Evolutionary conservation across 2,329 filamentous ascomycete genomes (phyloP).

Genomic region (Colletotrichum coccodes): DNA sequence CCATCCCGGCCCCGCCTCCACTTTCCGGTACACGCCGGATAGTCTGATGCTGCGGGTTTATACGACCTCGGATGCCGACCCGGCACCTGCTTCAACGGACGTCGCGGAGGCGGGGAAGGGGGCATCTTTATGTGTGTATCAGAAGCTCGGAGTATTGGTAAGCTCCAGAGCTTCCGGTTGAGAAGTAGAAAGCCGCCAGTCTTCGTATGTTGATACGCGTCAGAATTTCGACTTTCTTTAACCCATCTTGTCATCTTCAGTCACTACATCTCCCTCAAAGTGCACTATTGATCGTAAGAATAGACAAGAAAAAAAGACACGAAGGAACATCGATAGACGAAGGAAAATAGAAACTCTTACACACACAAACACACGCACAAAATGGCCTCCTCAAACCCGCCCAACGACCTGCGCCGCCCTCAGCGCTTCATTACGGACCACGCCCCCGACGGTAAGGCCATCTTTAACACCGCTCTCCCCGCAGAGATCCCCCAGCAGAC

Average conservation of each 20-base stretch:
- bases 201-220: not conserved
- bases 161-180: not conserved
- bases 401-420: slow-evolving; percentile 29
- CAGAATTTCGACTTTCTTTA: not conserved
- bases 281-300: no score
- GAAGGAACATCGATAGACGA: no score
- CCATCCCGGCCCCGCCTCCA: slow-evolving; percentile 28
- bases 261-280: not conserved
- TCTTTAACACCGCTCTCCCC: slow-evolving; percentile 44
- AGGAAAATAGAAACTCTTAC: not conserved
- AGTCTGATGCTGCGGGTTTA: not conserved
- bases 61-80: slow-evolving; percentile 16
- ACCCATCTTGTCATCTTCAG: not conserved
- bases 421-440: slow-evolving; percentile 47
- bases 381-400: slow-evolving; percentile 7
- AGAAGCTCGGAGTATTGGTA: not conserved
- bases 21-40: slow-evolving; percentile 2
- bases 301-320: rapidly evolving
- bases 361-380: not conserved
- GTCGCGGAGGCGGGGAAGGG: not conserved
- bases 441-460: slow-evolving; percentile 43
- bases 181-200: slow-evolving; percentile 9
- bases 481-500: slow-evolving; percentile 35
- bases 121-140: not conserved
- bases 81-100: slow-evolving; percentile 13